Evolutionary conservation across 495 filamentous ascomycete species (phyloP).

Genomic region (Talaromyces wortmannii): DNA sequence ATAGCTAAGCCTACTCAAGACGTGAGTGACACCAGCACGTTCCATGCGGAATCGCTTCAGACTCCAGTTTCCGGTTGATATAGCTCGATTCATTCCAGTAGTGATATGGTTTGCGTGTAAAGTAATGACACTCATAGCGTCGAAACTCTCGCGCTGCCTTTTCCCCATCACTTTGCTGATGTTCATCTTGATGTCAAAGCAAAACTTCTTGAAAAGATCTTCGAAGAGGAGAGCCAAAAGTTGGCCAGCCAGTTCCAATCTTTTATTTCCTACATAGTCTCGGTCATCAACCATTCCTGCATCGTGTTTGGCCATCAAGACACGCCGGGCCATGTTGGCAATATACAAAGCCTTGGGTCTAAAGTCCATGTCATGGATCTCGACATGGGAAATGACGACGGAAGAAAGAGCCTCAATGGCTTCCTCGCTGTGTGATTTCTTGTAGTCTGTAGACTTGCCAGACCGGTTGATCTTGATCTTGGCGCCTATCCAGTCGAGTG

Average conservation of each 20-base stretch:
- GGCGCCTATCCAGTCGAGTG: slow-evolving; percentile 80
- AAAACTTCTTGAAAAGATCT: slow-evolving; percentile 93
- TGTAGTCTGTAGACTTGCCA: slow-evolving; percentile 41
- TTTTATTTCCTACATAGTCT: slow-evolving; percentile 97
- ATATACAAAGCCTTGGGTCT: slow-evolving; percentile 92
- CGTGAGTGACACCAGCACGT: slow-evolving; percentile 91
- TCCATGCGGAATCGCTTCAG: slow-evolving; percentile 98
- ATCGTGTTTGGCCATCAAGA: slow-evolving; percentile 88
- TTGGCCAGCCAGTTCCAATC: slow-evolving; percentile 89
- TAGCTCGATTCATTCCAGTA: slow-evolving; percentile 82
- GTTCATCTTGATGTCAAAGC: slow-evolving; percentile 75
- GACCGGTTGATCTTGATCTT: slow-evolving; percentile 73
- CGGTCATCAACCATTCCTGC: slow-evolving; percentile 85
- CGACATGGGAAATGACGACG: slow-evolving; percentile 87
- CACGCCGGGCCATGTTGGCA: slow-evolving; percentile 90
- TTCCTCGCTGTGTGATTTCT: slow-evolving; percentile 73
- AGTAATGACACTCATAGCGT: slow-evolving; percentile 69
- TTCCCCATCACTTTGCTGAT: slow-evolving; percentile 93
- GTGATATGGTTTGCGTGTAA: slow-evolving; percentile 79
- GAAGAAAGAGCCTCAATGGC: slow-evolving; percentile 86
- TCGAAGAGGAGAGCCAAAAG: slow-evolving; percentile 94
- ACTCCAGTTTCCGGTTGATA: slow-evolving; percentile 96
- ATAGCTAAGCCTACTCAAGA: slow-evolving; percentile 90
- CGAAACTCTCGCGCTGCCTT: slow-evolving; percentile 76
- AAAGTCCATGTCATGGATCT: slow-evolving; percentile 84